Base-by-base conservation (phyloP, 208 protist genomes). In the Acanthamoeba triangularis region DNA sequence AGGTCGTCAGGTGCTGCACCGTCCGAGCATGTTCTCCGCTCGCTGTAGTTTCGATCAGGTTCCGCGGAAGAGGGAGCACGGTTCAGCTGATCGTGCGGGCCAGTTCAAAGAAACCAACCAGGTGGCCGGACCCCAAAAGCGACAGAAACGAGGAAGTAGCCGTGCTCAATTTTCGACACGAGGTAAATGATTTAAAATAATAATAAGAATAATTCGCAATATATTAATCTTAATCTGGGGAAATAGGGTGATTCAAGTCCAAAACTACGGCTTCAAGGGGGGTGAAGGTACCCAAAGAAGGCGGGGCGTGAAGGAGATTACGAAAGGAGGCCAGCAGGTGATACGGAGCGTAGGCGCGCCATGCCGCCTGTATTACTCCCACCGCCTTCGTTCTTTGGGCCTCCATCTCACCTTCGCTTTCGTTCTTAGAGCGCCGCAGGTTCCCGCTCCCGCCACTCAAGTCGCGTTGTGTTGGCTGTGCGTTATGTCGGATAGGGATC, bases 1-100 rank as follows among this genome's bases (percentile, higher is more conserved):
- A 63, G 33, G 25, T 63, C 35, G 80, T 88, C n/a, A 88, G 80
- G 49, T 35, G 25, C 80, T 88, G 80, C 80, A 88, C 80, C 10
- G 23, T 44, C 2, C 52, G 80, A n/a, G 5, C n/a, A 25, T 63
- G 23, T 13, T 65, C 74, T 84, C 44, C 10, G 25, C 23, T 33
- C 4, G 74, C 74, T 84, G 74, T 65, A 13, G 63, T n/a, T n/a
- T n/a, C n/a, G 20, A n/a, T n/a, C n/a, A 30, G 28, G 28, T 61
- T 61, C 54, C 54, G 20, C 54, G 23, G 20, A n/a, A n/a, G n/a
- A n/a, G n/a, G n/a, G n/a, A 25, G 54, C 18, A 59, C 13, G 0
- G 44, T 13, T 47, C 2, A 47, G n/a, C n/a, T n/a, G n/a, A n/a
- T n/a, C n/a, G n/a, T n/a, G n/a, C n/a, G n/a, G n/a, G n/a, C n/a